Conservation (phyloP, 805 yeast species). For the Scheffersomyces spartinae region DNA sequence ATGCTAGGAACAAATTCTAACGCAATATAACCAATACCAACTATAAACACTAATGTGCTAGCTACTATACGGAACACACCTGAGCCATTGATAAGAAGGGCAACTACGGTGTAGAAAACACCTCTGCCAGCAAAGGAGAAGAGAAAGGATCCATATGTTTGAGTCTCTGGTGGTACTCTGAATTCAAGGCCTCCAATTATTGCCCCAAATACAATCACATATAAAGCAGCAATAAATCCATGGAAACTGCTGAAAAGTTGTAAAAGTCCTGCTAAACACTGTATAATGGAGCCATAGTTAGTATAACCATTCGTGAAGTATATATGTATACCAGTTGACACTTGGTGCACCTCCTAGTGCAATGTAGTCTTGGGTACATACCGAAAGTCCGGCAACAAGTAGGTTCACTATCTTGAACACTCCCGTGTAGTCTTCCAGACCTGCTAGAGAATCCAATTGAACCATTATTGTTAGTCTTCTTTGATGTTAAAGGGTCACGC, state of each 20-base stretch:
- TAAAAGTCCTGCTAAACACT: conserved; percentile 37
- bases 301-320: no score
- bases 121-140: conserved; percentile 55
- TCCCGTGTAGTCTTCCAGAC: conserved; percentile 33
- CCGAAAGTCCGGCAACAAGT: conserved; percentile 41
- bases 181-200: conserved; percentile 15
- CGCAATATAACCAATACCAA: conserved; percentile 48
- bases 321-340: no score
- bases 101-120: conserved; percentile 8
- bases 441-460: no score
- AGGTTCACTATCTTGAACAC: conserved; percentile 43
- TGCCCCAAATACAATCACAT: no score
- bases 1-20: conserved; percentile 67
- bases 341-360: no score
- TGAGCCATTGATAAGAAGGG: conserved; percentile 30
- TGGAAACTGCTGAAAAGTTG: conserved; percentile 41
- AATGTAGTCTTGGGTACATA: no score
- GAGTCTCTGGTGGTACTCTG: conserved; percentile 45
- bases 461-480: no score
- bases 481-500: no score
- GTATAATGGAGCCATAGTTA: no score
- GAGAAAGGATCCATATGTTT: conserved; percentile 54
- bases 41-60: conserved; percentile 40
- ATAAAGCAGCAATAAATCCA: no score
- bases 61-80: conserved; percentile 35